These are phyloP conservation scores for Fusarium marasasianum DNA, from an alignment of 2,329 filamentous ascomycete genomes.

Conservation along the genomic window DNA sequence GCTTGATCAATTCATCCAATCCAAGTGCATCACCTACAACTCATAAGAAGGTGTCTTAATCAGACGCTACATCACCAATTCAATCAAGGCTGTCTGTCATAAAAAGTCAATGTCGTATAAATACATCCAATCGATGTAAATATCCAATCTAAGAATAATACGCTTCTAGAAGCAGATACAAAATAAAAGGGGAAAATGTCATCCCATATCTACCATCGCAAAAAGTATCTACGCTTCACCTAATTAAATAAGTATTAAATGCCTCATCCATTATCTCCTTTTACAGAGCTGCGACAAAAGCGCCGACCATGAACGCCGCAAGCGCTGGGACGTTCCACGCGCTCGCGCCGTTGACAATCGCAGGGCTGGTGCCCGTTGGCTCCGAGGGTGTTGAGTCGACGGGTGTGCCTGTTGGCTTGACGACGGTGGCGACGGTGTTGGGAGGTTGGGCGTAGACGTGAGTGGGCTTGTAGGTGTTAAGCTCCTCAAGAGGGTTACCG, in stretches of 20 bases:
- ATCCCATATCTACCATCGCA: slow-evolving; percentile 21
- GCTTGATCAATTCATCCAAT: not conserved
- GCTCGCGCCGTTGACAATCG: slow-evolving; percentile 14
- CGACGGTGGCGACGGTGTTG: slow-evolving; percentile 22
- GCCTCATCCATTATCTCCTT: not conserved
- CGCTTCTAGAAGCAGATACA: not conserved
- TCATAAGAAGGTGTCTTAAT: not conserved
- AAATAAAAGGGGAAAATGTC: not conserved
- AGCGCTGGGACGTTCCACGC: slow-evolving; percentile 23
- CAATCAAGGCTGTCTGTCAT: not conserved
- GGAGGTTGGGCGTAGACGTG: not conserved
- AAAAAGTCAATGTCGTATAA: slow-evolving; percentile 6
- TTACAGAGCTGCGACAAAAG: slow-evolving; percentile 24
- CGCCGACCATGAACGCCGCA: slow-evolving; percentile 12
- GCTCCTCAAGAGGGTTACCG: slow-evolving; percentile 18
- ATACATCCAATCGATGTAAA: not conserved
- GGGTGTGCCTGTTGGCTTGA: slow-evolving; percentile 22
- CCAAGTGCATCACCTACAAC: not conserved
- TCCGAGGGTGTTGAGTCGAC: not conserved
- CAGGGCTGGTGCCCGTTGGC: slow-evolving; percentile 19
- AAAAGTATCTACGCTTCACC: slow-evolving; percentile 4
- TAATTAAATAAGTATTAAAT: slow-evolving; percentile 24
- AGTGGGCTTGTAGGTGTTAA: slow-evolving; percentile 8
- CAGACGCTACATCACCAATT: not conserved
- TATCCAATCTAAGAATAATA: slow-evolving; percentile 4